Percentiles rank a stretch among this genome's conserved stretches.
These are phyloP conservation scores for Amanita brunnescens DNA, from an alignment of 768 basidiomycete species.

Conservation along the genomic window DNA sequence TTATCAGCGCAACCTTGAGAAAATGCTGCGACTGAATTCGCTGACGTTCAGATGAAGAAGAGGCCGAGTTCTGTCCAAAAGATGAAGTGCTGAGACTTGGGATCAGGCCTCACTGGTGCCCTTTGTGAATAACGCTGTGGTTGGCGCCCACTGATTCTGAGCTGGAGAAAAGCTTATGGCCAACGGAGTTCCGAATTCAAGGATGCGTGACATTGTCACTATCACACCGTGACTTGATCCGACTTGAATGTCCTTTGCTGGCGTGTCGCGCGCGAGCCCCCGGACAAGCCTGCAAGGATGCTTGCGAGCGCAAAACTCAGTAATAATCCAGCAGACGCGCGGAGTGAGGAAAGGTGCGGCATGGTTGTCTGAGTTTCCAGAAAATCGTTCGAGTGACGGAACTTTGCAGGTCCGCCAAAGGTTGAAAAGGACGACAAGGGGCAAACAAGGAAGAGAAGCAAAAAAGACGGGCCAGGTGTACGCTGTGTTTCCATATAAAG, in stretches of 20 bases:
- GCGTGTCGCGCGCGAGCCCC: not conserved
- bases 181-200: too few relatives aligned
- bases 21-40: too few relatives aligned
- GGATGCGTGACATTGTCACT: too few relatives aligned
- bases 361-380: not conserved
- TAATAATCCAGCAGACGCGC: not conserved
- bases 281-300: not conserved
- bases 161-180: too few relatives aligned
- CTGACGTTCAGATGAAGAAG: too few relatives aligned
- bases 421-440: slow-evolving; percentile 10
- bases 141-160: too few relatives aligned
- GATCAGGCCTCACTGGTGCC: too few relatives aligned
- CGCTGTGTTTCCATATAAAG: slow-evolving; percentile 6
- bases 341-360: not conserved
- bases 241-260: not conserved
- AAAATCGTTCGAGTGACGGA: not conserved
- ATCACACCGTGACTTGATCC: too few relatives aligned
- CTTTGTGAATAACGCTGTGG: too few relatives aligned
- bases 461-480: slow-evolving; percentile 24
- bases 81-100: too few relatives aligned
- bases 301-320: not conserved
- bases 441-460: slow-evolving; percentile 10
- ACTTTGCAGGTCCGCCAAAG: not conserved
- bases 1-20: too few relatives aligned
- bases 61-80: too few relatives aligned